Conservation (phyloP, 495 filamentous ascomycete species). For the Collariella sp. region DNA sequence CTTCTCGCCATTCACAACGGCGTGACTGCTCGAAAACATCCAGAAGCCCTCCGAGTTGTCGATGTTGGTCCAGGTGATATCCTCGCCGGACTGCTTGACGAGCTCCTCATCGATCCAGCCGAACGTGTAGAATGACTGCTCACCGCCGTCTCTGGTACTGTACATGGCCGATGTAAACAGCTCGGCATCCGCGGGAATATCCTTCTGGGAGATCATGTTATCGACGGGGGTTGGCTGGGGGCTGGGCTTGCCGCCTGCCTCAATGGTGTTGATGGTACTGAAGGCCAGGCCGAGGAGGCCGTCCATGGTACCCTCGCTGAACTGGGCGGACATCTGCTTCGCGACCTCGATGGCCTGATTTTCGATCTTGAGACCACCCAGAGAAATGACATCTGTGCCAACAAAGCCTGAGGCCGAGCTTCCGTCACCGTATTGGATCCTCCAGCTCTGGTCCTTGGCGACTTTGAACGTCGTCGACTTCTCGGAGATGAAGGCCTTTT, state of each 20-base stretch:
- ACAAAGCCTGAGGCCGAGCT: constrained; percentile 62
- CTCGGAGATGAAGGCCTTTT: constrained; percentile 48
- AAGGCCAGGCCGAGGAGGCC: constrained; percentile 69
- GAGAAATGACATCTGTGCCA: constrained; percentile 56
- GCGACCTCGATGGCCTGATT: constrained; percentile 64
- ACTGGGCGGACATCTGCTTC: constrained; percentile 52
- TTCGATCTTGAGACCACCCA: constrained; percentile 62
- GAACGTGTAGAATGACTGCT: constrained; percentile 69
- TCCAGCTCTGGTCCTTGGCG: constrained; percentile 47
- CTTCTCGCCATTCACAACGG: constrained; percentile 52
- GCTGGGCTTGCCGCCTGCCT: constrained; percentile 34
- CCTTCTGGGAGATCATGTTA: constrained; percentile 63
- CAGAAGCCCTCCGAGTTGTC: constrained; percentile 68
- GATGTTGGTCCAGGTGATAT: constrained; percentile 55
- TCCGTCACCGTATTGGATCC: constrained; percentile 66
- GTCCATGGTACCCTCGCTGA: constrained; percentile 52
- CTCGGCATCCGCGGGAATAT: constrained; percentile 52
- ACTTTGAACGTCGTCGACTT: constrained; percentile 57
- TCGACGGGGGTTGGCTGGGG: constrained; percentile 61
- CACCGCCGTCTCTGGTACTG: constrained; percentile 50
- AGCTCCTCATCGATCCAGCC: constrained; percentile 65
- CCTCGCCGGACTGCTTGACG: constrained; percentile 45
- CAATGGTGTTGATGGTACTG: constrained; percentile 60
- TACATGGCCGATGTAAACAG: constrained; percentile 72
- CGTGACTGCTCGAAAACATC: constrained; percentile 55